Percentiles rank a stretch among this genome's conserved stretches.
phyloP scores from a whole-genome alignment of 2,329 filamentous ascomycete species.

The Neonectria sp. region DNA sequence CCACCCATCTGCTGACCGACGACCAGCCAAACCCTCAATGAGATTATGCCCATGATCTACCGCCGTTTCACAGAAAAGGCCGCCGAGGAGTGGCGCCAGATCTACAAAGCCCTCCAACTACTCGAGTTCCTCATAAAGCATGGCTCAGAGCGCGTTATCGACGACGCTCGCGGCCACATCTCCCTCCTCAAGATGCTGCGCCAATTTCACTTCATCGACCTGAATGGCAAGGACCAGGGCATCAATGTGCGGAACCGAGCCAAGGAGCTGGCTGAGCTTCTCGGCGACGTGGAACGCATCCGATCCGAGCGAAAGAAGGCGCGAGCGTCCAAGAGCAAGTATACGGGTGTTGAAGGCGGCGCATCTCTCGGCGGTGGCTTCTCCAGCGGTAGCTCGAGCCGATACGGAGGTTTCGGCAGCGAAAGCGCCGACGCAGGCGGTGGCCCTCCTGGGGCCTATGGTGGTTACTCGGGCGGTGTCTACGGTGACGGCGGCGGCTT shows the following conservation, averaged over 20 bases:
- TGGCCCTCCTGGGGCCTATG: conserved; percentile 59
- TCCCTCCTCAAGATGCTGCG: conserved; percentile 98
- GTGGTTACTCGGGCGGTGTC: conserved; percentile 79
- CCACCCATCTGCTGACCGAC: conserved; percentile 37
- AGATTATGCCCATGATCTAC: conserved; percentile 99
- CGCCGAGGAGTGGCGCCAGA: conserved; percentile 98
- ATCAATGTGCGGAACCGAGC: conserved; percentile 97
- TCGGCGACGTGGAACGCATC: conserved; percentile 92
- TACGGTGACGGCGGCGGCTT: conserved; percentile 98
- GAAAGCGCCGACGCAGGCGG: conserved; percentile 71
- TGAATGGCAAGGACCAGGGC: conserved; percentile 98
- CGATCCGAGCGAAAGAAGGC: conserved; percentile 90
- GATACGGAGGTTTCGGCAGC: conserved; percentile 94
- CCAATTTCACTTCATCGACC: conserved; percentile 97
- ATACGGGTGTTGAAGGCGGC: conserved; percentile 93
- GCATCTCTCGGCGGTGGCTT: conserved; percentile 72
- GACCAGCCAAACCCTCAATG: conserved; percentile 90
- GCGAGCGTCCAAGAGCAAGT: conserved; percentile 91
- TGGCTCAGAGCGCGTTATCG: conserved; percentile 96
- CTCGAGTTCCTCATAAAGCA: conserved; percentile 99
- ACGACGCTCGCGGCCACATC: conserved; percentile 95
- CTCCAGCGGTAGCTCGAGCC: conserved; percentile 64
- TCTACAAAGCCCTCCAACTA: conserved; percentile 97
- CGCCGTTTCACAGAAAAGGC: conserved; percentile 98
- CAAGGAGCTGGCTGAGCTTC: conserved; percentile 94